A percentile compares a stretch with the other conserved stretches of the same genome.
These are phyloP conservation scores for Teratosphaeria pseudoeucalypti DNA, from an alignment of 2,329 filamentous ascomycete species.

Conservation along the genomic window DNA sequence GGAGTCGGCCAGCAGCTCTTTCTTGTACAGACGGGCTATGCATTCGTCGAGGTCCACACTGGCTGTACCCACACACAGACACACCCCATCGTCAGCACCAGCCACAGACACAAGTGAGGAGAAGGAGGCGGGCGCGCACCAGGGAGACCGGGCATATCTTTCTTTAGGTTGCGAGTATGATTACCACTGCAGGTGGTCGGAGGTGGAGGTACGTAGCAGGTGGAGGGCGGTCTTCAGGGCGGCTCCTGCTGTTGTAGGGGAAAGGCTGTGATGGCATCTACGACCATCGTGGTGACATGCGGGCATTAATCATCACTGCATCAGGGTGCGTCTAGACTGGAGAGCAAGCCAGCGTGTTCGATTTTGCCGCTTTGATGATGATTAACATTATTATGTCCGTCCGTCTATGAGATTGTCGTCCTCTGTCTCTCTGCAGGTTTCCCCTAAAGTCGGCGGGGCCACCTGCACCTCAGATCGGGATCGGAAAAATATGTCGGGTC, in stretches of 20 bases:
- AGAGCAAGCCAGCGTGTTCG: not conserved
- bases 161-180: not conserved
- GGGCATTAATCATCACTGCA: not conserved
- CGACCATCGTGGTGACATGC: not conserved
- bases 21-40: constrained; percentile 91
- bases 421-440: no score
- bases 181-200: not conserved
- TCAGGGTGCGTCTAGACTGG: not conserved
- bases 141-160: constrained; percentile 40
- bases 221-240: not conserved
- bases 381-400: not conserved
- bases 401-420: not conserved
- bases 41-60: constrained; percentile 98
- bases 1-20: constrained; percentile 91
- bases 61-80: constrained; percentile 45
- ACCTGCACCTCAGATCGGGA: not conserved
- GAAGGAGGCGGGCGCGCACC: constrained; percentile 26
- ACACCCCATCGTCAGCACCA: not conserved
- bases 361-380: not conserved
- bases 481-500: not conserved
- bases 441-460: not conserved
- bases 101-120: no score
- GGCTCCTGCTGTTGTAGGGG: not conserved
- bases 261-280: not conserved
- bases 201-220: not conserved